Conservation (phyloP, 2,329 filamentous ascomycete genomes). For the Hyphodiscus sp. region DNA sequence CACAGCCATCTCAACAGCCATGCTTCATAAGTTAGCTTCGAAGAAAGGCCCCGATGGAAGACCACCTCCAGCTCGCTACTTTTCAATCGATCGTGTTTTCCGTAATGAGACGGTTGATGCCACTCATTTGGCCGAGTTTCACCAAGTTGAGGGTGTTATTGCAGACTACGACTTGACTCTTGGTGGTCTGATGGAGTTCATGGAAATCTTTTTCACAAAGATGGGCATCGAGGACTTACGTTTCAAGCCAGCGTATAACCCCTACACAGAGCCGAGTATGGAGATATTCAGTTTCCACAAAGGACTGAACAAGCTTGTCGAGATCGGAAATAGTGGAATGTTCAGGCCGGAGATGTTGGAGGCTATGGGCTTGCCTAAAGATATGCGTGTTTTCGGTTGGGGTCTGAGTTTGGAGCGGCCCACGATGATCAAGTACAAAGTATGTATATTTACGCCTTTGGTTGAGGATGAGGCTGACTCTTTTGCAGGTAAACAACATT, state of each 20-base stretch:
- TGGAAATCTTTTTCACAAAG: conserved; percentile 92
- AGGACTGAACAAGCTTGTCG: conserved; percentile 83
- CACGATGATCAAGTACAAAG: conserved; percentile 60
- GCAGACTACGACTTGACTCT: conserved; percentile 91
- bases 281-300: conserved; percentile 96
- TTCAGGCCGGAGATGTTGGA: conserved; percentile 97
- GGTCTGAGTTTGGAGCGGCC: conserved; percentile 87
- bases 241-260: conserved; percentile 97
- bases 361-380: conserved; percentile 85
- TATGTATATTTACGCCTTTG: conserved; percentile 2
- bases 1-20: conserved; percentile 82
- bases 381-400: conserved; percentile 91
- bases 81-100: conserved; percentile 98
- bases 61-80: conserved; percentile 75
- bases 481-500: conserved; percentile 48
- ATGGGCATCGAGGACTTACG: conserved; percentile 84
- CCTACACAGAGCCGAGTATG: conserved; percentile 93
- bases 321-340: conserved; percentile 98
- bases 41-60: conserved; percentile 67
- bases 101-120: conserved; percentile 95
- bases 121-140: conserved; percentile 95
- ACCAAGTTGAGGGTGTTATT: conserved; percentile 97
- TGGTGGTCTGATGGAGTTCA: conserved; percentile 88
- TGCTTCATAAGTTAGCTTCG: conserved; percentile 83
- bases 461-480: conserved; percentile 8